A percentile compares a stretch with the other conserved stretches of the same genome.
phyloP scores from a whole-genome alignment of 257 asterid genomes.

The Fraxinus quadrangulata region DNA sequence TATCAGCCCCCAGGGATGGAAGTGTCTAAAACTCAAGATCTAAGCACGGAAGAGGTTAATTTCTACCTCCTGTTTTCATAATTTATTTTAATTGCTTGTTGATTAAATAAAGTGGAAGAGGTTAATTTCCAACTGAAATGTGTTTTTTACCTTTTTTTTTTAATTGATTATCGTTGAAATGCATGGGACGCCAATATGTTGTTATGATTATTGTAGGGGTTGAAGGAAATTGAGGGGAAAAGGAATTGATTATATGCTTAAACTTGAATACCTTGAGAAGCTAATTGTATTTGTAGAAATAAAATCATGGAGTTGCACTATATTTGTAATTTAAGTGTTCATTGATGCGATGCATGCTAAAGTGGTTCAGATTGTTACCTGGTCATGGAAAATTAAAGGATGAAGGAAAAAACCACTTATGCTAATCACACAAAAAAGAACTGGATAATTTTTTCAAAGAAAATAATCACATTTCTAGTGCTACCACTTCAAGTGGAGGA shows the following conservation, averaged over 20 bases:
- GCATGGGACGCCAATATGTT: not conserved
- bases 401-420: not conserved
- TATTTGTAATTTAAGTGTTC: not conserved
- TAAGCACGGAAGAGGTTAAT: slow-evolving; percentile 12
- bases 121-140: not conserved
- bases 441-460: not conserved
- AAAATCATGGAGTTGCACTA: not conserved
- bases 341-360: not conserved
- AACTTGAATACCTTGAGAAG: not conserved
- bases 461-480: not conserved
- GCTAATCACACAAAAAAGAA: not conserved
- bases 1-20: slow-evolving; percentile 36
- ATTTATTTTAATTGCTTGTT: not conserved
- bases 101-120: not conserved
- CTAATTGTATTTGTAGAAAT: not conserved
- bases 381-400: not conserved
- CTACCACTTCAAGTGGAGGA: not conserved
- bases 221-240: not conserved
- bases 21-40: slow-evolving; percentile 25
- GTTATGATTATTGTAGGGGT: not conserved
- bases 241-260: not conserved
- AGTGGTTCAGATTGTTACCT: not conserved
- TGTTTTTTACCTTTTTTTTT: not conserved
- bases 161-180: not conserved
- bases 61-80: not conserved